These are phyloP conservation scores for Aspergillus felis DNA, from an alignment of 2,329 filamentous ascomycete species.

Conservation along the genomic window DNA sequence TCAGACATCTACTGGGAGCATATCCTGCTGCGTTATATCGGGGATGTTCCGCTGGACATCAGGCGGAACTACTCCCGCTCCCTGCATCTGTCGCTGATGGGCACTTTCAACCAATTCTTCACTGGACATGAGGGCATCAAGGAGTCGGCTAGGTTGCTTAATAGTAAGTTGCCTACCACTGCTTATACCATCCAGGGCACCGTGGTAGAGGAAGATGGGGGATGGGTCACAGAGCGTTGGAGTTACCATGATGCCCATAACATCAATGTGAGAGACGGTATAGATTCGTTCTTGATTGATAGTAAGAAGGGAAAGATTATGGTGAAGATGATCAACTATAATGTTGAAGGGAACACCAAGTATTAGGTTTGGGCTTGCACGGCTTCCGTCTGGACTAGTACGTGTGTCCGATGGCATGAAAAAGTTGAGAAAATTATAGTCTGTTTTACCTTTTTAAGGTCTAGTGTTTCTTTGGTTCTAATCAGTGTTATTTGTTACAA, in stretches of 20 bases:
- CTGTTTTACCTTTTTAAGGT: too few species aligned
- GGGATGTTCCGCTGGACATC: slow-evolving; percentile 6
- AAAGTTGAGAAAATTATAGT: too few species aligned
- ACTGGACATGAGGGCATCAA: slow-evolving; percentile 3
- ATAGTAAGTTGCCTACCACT: slow-evolving; percentile 5
- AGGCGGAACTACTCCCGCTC: slow-evolving; percentile 5
- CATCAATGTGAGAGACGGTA: slow-evolving; percentile 4
- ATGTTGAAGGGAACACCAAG: not conserved
- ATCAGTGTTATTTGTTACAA: too few species aligned
- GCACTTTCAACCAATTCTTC: slow-evolving; percentile 5
- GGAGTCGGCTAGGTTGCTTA: slow-evolving; percentile 6
- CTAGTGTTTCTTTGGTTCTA: too few species aligned
- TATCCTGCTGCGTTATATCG: slow-evolving; percentile 11
- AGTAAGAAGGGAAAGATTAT: slow-evolving; percentile 2
- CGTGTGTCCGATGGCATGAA: too few species aligned
- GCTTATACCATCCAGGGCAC: slow-evolving; percentile 5
- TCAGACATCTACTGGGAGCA: slow-evolving; percentile 10
- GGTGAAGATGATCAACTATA: slow-evolving; percentile 8
- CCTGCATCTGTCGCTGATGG: slow-evolving; percentile 3
- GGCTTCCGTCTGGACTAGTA: too few species aligned
- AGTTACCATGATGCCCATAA: not conserved
- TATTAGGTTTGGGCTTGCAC: too few species aligned
- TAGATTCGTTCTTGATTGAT: slow-evolving; percentile 8
- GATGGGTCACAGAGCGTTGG: slow-evolving; percentile 9
- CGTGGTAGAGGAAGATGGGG: not conserved